Conservation (phyloP, 345 rosid genomes). For the Citrus sp. region DNA sequence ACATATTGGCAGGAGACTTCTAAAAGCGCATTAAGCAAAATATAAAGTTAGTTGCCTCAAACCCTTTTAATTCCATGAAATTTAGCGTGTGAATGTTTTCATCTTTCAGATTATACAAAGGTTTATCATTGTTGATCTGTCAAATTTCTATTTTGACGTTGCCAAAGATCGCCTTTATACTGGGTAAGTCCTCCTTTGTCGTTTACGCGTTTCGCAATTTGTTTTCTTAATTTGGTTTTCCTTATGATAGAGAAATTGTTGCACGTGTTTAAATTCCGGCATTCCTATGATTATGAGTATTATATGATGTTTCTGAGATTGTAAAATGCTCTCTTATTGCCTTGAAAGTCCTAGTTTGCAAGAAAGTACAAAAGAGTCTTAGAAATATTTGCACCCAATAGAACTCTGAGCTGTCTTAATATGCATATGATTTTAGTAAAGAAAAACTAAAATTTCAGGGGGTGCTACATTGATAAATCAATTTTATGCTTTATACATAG, state of each 20-base stretch:
- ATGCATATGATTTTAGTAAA: neutral
- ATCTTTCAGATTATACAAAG: constrained; percentile 74
- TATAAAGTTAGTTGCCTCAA: neutral
- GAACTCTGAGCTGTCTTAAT: neutral
- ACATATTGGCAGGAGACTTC: neutral
- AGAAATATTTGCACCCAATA: neutral
- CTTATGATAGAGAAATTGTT: neutral
- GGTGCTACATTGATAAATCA: neutral
- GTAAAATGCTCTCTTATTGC: neutral
- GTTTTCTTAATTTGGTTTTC: no score
- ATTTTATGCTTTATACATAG: neutral
- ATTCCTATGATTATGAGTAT: neutral
- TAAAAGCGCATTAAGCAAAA: neutral
- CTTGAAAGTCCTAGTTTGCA: neutral
- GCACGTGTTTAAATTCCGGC: neutral
- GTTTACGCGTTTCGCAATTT: neutral
- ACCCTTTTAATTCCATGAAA: neutral
- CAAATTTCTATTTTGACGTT: constrained; percentile 92
- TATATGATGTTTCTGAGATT: neutral
- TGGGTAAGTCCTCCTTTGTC: constrained; percentile 54
- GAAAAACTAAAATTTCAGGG: neutral
- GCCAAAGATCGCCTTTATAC: constrained; percentile 96
- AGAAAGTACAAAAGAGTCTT: neutral
- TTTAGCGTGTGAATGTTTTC: neutral
- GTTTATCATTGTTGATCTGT: constrained; percentile 80